Base-by-base conservation (phyloP, 1,284 basidiomycete genomes). In the Pseudozyma pruni region DNA sequence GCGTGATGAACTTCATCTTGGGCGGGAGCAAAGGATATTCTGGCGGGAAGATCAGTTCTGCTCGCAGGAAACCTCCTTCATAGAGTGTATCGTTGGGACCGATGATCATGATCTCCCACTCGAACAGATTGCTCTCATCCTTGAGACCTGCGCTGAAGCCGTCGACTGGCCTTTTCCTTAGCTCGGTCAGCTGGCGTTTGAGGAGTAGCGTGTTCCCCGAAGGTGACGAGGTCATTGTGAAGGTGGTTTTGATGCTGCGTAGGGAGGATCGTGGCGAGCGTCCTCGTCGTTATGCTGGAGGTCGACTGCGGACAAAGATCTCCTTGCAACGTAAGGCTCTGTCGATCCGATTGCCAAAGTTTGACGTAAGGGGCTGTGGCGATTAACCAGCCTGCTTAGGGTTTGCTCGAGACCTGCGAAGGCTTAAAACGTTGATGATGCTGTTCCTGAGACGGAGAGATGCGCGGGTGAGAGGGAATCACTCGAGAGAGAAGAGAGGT, bases 1-100 rank as follows among this genome's bases (percentile, higher is more conserved):
- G 89, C 6, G 94, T 94, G 69, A 91, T 87, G 83, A 98, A 98
- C 54, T 89, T 89, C 92, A 98, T 93, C 88, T 92, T 95, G 34
- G 95, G 95, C 17, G 95, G 95, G 34, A 90, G 85, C 49, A 97
- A 85, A 17, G 95, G 95, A 83, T 90, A 98, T 83, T 82, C 80
- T 59, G 68, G 67, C 8, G 80, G 80, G 42, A 82, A 82, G 49
- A 73, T 69, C 49, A 82, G 72, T 57, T 81, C 79, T 23, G 80
- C 80, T n/a, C 59, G 49, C 13, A 82, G 58, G 66, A 82, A 81
- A 25, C 80, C 80, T 48, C 80, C 80, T 53, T 82, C 80, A 63
- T 82, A 82, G 23, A 82, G 72, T 17, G 79, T 80, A 46, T 82
- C 80, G 53, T 76, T 79, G 32, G 80, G 80, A 8, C 80, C 80